phyloP scores from a whole-genome alignment of 106 monocot genomes.

The Platanthera zijinensis region DNA sequence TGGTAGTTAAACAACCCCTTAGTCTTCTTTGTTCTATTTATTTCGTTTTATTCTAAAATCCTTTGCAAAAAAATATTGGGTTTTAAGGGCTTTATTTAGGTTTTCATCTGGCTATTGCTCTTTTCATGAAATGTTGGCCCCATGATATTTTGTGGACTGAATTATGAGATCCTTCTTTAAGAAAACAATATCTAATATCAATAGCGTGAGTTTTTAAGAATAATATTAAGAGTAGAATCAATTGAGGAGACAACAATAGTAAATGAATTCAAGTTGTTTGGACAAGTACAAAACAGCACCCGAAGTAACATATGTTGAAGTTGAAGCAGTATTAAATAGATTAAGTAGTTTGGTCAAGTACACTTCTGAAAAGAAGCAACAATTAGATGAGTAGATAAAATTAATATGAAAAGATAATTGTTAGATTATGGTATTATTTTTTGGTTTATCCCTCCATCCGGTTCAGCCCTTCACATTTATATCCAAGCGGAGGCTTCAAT shows the following conservation, averaged over 20 bases:
- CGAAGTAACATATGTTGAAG: too few relatives aligned
- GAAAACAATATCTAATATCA: not conserved
- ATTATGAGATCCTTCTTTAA: not conserved
- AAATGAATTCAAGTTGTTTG: not conserved
- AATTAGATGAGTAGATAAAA: not conserved
- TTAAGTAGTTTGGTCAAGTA: not conserved
- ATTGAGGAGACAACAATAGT: not conserved
- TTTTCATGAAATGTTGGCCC: not conserved
- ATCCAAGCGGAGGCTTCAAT: too few relatives aligned
- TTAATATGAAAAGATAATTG: not conserved
- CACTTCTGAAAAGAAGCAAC: not conserved
- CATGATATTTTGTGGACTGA: not conserved
- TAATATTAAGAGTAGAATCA: not conserved
- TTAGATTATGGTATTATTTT: too few relatives aligned
- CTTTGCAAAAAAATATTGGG: not conserved
- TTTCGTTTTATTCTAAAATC: not conserved
- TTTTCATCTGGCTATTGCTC: not conserved
- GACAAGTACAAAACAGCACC: too few relatives aligned
- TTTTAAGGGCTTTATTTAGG: not conserved
- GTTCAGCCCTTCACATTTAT: too few relatives aligned
- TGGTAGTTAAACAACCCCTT: too few relatives aligned
- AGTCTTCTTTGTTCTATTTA: not conserved
- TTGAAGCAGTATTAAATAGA: not conserved
- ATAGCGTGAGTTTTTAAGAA: not conserved
- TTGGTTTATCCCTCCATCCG: too few relatives aligned